phyloP scores from a whole-genome alignment of 805 yeast species.

The Cyberlindnera suaveolens region DNA sequence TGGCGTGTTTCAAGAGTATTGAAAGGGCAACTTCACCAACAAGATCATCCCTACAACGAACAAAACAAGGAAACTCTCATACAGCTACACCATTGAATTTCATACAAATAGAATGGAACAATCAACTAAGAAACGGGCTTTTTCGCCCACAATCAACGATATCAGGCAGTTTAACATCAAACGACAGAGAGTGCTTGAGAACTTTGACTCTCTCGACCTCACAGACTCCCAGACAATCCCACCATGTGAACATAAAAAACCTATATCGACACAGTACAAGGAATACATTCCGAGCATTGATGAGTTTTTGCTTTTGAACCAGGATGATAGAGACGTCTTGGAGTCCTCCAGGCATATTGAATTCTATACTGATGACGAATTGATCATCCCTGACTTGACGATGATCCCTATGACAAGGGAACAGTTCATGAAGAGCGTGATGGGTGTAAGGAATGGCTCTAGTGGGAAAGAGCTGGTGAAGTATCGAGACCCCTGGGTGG shows the following conservation, averaged over 20 bases:
- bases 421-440: neutral
- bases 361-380: slow-evolving; percentile 1
- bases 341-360: slow-evolving; percentile 10
- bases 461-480: too few species aligned
- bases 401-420: neutral
- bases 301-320: slow-evolving; percentile 18
- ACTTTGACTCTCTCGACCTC: slow-evolving; percentile 26
- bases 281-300: slow-evolving; percentile 19
- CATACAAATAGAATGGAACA: too few species aligned
- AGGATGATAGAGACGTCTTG: slow-evolving; percentile 17
- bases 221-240: neutral
- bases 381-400: slow-evolving; percentile 8
- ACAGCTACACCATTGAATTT: too few species aligned
- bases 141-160: slow-evolving; percentile 18
- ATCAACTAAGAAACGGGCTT: slow-evolving; percentile 8
- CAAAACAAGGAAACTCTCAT: too few species aligned
- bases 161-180: slow-evolving; percentile 27
- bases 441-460: too few species aligned
- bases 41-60: too few species aligned
- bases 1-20: neutral
- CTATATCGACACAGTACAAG: slow-evolving; percentile 3
- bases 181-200: slow-evolving; percentile 27
- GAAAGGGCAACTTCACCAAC: too few species aligned
- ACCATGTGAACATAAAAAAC: slow-evolving; percentile 5
- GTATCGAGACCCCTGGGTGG: too few species aligned